A percentile compares a stretch with the other conserved stretches of the same genome.
phyloP scores from a whole-genome alignment of 371 early-diverging fungal species.

The Haplosporangium sp. region DNA sequence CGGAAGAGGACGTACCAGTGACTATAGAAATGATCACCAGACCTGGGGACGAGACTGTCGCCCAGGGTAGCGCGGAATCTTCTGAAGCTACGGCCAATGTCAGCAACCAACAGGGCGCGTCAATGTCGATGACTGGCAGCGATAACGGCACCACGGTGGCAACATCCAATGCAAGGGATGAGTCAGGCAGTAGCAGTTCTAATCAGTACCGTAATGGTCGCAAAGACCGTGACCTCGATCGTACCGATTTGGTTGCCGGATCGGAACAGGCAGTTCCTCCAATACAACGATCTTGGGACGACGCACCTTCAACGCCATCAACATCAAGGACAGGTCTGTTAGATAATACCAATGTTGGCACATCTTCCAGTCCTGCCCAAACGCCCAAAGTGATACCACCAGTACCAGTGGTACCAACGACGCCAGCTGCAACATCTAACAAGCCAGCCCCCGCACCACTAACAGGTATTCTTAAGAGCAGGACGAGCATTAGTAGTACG shows the following conservation, averaged over 20 bases:
- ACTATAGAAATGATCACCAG: conserved; percentile 3
- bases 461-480: conserved; percentile 41
- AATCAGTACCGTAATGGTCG: not conserved
- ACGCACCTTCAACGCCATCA: too few species aligned
- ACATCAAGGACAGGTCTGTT: too few species aligned
- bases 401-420: not conserved
- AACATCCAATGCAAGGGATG: not conserved
- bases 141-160: not conserved
- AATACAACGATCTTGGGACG: too few species aligned
- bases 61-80: not conserved
- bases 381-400: not conserved
- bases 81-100: not conserved
- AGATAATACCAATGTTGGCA: too few species aligned
- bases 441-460: conserved; percentile 17
- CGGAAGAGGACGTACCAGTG: conserved; percentile 15
- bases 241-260: too few species aligned
- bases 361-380: not conserved
- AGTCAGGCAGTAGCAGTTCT: conserved; percentile 4
- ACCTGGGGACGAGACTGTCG: not conserved
- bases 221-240: too few species aligned
- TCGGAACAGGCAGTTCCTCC: not conserved
- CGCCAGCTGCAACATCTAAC: not conserved
- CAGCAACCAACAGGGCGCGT: too few species aligned
- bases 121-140: too few species aligned
- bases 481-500: conserved; percentile 21